A percentile compares a stretch with the other conserved stretches of the same genome.
These are phyloP conservation scores for Fusarium dimerum DNA, from an alignment of 2,329 filamentous ascomycete species.

Conservation along the genomic window DNA sequence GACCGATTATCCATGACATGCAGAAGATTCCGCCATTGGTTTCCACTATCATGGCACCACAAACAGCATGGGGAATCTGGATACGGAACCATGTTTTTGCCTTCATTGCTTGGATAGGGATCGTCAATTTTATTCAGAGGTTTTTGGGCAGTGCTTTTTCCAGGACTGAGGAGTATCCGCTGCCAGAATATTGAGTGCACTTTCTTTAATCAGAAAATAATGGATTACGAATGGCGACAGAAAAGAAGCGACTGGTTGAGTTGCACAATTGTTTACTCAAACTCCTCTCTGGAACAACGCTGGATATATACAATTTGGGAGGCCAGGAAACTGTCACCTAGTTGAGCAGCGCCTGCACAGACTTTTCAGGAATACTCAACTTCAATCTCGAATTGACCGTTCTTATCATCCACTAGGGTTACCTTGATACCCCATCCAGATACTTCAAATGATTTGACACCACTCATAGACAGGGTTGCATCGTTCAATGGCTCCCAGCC, in stretches of 20 bases:
- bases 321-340: no score
- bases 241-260: no score
- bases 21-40: conserved; percentile 36
- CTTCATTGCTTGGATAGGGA: conserved; percentile 39
- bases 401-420: conserved; percentile 3
- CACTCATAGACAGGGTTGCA: conserved; percentile 27
- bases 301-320: no score
- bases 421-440: conserved; percentile 16
- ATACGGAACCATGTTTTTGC: conserved; percentile 44
- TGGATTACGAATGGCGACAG: no score
- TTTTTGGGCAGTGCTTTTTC: conserved; percentile 29
- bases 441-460: conserved; percentile 4
- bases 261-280: no score
- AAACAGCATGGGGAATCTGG: conserved; percentile 47
- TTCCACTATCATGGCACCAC: conserved; percentile 41
- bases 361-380: no score
- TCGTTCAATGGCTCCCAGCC: conserved; percentile 30
- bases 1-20: conserved; percentile 41
- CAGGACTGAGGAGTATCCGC: conserved; percentile 27
- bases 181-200: conserved; percentile 38
- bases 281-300: no score
- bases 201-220: no score
- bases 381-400: no score
- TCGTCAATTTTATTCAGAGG: conserved; percentile 29
- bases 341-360: no score